These are phyloP conservation scores for Malassezia yamatoensis DNA, from an alignment of 1,284 basidiomycete species.

Conservation along the genomic window DNA sequence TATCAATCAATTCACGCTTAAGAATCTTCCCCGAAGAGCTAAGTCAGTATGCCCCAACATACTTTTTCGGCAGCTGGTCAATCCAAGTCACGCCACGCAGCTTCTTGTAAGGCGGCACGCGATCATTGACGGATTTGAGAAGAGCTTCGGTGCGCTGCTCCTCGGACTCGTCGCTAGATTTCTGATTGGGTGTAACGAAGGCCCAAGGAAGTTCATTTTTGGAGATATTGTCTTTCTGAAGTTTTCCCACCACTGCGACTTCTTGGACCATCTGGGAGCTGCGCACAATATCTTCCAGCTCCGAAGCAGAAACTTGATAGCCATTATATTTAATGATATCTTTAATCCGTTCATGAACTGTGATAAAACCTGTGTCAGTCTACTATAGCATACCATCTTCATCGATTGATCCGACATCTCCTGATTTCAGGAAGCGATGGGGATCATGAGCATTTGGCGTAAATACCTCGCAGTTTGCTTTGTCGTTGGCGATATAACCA, in stretches of 20 bases:
- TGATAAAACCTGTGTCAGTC: slow-evolving; percentile 25
- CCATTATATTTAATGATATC: slow-evolving; percentile 47
- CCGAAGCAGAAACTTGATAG: slow-evolving; percentile 43
- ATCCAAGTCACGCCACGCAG: slow-evolving; percentile 36
- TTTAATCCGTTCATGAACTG: slow-evolving; percentile 40
- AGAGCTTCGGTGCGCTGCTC: slow-evolving; percentile 21
- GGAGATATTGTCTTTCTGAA: background rate
- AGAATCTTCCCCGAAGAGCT: slow-evolving; percentile 39
- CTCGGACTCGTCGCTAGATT: slow-evolving; percentile 11
- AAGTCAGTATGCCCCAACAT: background rate
- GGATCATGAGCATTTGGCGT: slow-evolving; percentile 15
- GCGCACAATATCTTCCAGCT: slow-evolving; percentile 27
- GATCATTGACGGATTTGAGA: slow-evolving; percentile 28
- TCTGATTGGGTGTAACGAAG: slow-evolving; percentile 23
- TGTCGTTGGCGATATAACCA: slow-evolving; percentile 42
- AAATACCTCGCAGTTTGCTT: slow-evolving; percentile 35
- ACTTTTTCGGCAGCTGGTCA: slow-evolving; percentile 30
- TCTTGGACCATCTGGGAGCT: background rate
- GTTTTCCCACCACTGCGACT: slow-evolving; percentile 11
- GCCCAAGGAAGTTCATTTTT: slow-evolving; percentile 36
- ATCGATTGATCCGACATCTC: slow-evolving; percentile 40
- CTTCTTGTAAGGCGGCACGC: slow-evolving; percentile 42
- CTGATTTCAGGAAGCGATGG: slow-evolving; percentile 32
- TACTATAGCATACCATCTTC: slow-evolving; percentile 13
- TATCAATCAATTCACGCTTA: slow-evolving; percentile 29